Evolutionary conservation across 2,329 filamentous ascomycete species (phyloP), one percentile per base, ranked within the genome.

Genomic region (Stagonosporopsis rhizophila): DNA sequence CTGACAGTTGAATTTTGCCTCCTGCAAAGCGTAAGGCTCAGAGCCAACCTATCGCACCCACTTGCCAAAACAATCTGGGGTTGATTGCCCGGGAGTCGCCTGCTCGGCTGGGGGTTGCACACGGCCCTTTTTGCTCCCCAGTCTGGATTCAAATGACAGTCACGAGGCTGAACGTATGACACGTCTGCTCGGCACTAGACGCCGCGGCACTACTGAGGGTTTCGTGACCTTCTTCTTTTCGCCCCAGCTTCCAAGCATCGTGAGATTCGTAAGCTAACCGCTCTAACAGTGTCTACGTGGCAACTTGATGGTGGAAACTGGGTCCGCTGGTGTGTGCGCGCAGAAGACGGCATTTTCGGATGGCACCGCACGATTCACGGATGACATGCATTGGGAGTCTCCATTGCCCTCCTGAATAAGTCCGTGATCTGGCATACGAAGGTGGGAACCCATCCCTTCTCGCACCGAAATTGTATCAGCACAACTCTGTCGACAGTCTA

Each of bases 201-300:
- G 66, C 65, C 66, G 60, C 68, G 67, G 66, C 67, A 66, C 65
- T 65, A 62, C 59, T 53, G 59, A 62, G 32, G 51, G 57, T 67
- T 73, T 73, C 67, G 70, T 73, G 70, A 72, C 70, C 64, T 67
- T 63, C 60, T 62, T 57, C 58, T 64, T 63, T 56, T 60, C 58
- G 58, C 60, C 65, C 61, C 61, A 46, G 23, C 7, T 30, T 28
- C 42, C 42, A 55, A 50, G 44, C 46, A 59, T 61, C 56, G 52
- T 62, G 60, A 66, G 44, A 52, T 61, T 51, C 44, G 17, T 39
- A 34, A 39, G 44, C 38, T 60, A 58, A 45, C 51, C 23, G 20
- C 28, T 52, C 45, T 39, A 14, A 34, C 23, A 42, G 34, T 23
- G 47, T 39, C 9, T 56, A 56, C 53, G 53, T 56, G 53, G 53